Conservation (phyloP, 805 yeast species). For the Danielia reshetovae region DNA sequence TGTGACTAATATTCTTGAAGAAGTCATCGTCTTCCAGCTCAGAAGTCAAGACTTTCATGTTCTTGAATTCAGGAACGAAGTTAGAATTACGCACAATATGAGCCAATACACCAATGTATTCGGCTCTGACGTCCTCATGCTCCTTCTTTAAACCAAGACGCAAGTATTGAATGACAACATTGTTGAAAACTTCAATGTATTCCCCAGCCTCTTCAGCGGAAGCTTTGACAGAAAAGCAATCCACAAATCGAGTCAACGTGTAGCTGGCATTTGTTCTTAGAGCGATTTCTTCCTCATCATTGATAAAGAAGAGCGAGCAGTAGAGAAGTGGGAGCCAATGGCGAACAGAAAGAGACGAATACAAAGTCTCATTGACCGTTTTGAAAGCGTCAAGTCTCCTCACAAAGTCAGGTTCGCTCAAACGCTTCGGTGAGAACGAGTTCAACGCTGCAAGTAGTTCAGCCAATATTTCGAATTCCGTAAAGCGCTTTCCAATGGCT, state of each 20-base stretch:
- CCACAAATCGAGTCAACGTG: conserved; percentile 61
- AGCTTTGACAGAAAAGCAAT: conserved; percentile 37
- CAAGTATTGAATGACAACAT: conserved; percentile 59
- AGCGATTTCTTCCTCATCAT: conserved; percentile 75
- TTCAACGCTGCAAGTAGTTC: conserved; percentile 62
- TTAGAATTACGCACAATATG: conserved; percentile 52
- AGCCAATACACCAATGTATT: conserved; percentile 62
- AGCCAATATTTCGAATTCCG: conserved; percentile 40
- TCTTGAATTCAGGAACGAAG: conserved; percentile 50
- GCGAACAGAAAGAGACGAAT: conserved; percentile 35
- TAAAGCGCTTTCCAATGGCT: conserved; percentile 53
- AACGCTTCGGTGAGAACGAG: conserved; percentile 55
- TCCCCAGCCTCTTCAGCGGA: conserved; percentile 21
- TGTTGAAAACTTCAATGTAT: conserved; percentile 43
- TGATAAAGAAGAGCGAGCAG: conserved; percentile 64
- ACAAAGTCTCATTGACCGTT: conserved; percentile 54
- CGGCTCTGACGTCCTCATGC: conserved; percentile 62
- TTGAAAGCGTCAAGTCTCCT: conserved; percentile 67
- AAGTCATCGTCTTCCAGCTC: conserved; percentile 84
- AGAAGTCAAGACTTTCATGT: conserved; percentile 56
- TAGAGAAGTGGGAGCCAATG: conserved; percentile 83
- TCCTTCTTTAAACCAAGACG: conserved; percentile 60
- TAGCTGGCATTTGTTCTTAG: conserved; percentile 74
- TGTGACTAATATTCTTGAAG: conserved; percentile 71
- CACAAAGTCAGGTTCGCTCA: conserved; percentile 78